phyloP scores from a whole-genome alignment of 331 rosid genomes.

The Quercus phellos region DNA sequence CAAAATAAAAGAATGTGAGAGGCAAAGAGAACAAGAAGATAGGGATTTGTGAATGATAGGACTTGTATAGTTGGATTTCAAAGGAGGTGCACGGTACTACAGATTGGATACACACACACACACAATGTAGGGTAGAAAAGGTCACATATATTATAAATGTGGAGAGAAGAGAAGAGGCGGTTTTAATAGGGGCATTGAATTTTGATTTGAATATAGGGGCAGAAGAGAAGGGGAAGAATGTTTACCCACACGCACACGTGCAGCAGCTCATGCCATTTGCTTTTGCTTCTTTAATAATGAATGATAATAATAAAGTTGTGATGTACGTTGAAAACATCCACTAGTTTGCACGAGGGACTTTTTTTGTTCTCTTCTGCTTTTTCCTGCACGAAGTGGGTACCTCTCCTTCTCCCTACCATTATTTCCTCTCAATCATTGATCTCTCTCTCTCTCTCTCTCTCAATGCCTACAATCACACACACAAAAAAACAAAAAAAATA shows the following conservation, averaged over 20 bases:
- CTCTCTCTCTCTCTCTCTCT: constrained; percentile 9
- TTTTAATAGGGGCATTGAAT: background rate
- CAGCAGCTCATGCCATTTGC: constrained; percentile 14
- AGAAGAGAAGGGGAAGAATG: constrained; percentile 20
- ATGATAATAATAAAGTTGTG: constrained; percentile 23
- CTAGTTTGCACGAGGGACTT: constrained; percentile 91
- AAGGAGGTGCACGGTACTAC: constrained; percentile 28
- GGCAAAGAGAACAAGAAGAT: background rate
- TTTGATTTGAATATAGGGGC: background rate
- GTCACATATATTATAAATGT: background rate
- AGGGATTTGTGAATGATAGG: constrained; percentile 23
- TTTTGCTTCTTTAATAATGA: constrained; percentile 1
- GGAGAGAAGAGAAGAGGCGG: background rate
- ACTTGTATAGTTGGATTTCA: background rate
- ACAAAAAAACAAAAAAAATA: no score
- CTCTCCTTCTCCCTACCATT: constrained; percentile 14
- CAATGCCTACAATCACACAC: background rate
- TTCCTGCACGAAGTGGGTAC: constrained; percentile 33
- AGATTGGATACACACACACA: constrained; percentile 1
- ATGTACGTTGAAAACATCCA: constrained; percentile 50
- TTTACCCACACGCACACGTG: constrained; percentile 33
- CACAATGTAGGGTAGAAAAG: constrained; percentile 8
- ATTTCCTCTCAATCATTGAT: constrained; percentile 43
- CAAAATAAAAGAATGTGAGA: background rate
- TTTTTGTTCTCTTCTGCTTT: constrained; percentile 63